phyloP scores from a whole-genome alignment of 805 yeast genomes.

The Myxozyma vanderwaltii region DNA sequence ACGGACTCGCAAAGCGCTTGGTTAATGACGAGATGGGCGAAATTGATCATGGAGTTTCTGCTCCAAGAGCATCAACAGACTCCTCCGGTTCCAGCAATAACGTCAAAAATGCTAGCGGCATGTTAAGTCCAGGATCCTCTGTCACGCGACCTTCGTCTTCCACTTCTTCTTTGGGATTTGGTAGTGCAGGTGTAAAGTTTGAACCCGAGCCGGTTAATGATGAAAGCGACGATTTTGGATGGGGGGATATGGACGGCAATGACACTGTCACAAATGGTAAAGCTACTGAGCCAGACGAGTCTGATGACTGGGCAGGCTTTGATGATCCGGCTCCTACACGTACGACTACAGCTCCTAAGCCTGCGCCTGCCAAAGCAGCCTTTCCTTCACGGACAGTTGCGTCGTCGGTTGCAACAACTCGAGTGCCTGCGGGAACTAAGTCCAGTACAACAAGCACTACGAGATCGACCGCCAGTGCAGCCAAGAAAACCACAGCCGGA shows the following conservation, averaged over 20 bases:
- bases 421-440: constrained; percentile 3
- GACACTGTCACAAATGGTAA: constrained; percentile 16
- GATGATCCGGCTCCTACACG: constrained; percentile 13
- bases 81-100: constrained; percentile 7
- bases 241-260: constrained; percentile 37
- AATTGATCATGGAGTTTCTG: constrained; percentile 12
- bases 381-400: neutral
- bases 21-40: constrained; percentile 21
- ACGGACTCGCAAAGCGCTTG: constrained; percentile 27
- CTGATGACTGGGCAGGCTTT: constrained; percentile 27
- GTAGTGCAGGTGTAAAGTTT: constrained; percentile 12
- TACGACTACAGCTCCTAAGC: neutral
- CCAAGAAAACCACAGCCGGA: neutral
- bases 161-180: constrained; percentile 20
- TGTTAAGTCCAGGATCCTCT: neutral
- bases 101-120: neutral
- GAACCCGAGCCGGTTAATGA: constrained; percentile 33
- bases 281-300: constrained; percentile 7
- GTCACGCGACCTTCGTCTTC: constrained; percentile 26
- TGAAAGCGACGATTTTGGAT: constrained; percentile 42
- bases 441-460: neutral
- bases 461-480: neutral
- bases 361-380: constrained; percentile 3
- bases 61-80: constrained; percentile 11
- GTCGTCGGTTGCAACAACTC: constrained; percentile 4